phyloP scores from a whole-genome alignment of 225 moss, liverwort and hornwort genomes.

The Antitrichia curtipendula region DNA sequence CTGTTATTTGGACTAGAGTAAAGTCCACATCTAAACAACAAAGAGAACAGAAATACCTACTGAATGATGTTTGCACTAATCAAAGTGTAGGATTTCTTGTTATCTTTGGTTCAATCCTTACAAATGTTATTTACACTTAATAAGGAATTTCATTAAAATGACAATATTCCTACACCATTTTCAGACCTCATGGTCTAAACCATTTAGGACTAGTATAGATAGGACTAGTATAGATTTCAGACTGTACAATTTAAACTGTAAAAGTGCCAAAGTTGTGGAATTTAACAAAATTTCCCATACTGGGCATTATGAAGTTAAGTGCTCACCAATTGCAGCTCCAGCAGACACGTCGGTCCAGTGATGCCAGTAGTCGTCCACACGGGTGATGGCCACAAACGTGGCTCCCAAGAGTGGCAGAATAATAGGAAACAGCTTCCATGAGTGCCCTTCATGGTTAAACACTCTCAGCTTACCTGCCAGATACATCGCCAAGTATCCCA shows the following conservation, averaged over 20 bases:
- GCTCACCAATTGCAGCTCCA: conserved; percentile 33
- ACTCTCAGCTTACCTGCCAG: conserved; percentile 57
- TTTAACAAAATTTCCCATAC: no score
- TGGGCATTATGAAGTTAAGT: neutral
- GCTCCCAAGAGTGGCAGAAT: conserved; percentile 22
- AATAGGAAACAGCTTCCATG: conserved; percentile 28
- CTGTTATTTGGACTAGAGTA: neutral
- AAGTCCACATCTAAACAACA: no score
- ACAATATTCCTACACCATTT: no score
- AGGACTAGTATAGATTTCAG: no score
- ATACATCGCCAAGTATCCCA: conserved; percentile 79
- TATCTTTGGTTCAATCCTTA: neutral
- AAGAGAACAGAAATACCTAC: neutral
- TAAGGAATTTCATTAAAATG: no score
- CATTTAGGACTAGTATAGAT: no score
- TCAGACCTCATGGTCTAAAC: no score
- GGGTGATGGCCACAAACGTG: conserved; percentile 27
- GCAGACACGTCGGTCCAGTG: conserved; percentile 32
- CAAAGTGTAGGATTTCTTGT: neutral
- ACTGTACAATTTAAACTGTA: no score
- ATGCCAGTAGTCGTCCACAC: conserved; percentile 42
- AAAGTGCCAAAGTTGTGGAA: no score
- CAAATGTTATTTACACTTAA: neutral
- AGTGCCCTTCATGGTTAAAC: conserved; percentile 55
- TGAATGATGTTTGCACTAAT: neutral